Percentiles rank a stretch among this genome's conserved stretches.
phyloP scores from a whole-genome alignment of 2,329 filamentous ascomycete species.

The Cercospora janseana region DNA sequence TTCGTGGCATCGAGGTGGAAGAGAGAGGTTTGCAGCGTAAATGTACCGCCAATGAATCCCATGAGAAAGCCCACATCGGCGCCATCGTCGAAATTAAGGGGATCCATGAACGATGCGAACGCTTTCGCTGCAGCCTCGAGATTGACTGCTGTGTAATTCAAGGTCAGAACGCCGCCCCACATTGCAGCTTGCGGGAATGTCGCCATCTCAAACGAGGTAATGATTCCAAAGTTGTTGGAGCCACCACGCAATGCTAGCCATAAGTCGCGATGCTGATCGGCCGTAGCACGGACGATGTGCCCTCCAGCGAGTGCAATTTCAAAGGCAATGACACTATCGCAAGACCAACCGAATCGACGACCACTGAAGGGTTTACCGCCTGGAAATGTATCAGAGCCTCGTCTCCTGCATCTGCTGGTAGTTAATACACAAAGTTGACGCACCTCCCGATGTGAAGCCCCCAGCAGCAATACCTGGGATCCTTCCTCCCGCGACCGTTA shows the following conservation, averaged over 20 bases:
- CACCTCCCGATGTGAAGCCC: slow-evolving; percentile 25
- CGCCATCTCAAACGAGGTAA: slow-evolving; percentile 22
- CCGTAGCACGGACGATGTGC: slow-evolving; percentile 28
- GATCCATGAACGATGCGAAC: no score
- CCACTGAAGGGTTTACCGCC: neutral
- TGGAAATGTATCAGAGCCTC: slow-evolving; percentile 28
- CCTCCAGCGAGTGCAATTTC: slow-evolving; percentile 31
- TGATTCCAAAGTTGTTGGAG: slow-evolving; percentile 27
- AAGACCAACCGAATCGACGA: neutral
- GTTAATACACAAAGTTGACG: neutral
- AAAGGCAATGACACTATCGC: neutral
- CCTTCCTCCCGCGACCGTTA: slow-evolving; percentile 26
- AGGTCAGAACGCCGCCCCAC: no score
- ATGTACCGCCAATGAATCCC: no score
- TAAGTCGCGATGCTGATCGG: slow-evolving; percentile 23
- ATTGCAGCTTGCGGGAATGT: slow-evolving; percentile 22
- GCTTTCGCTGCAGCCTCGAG: no score
- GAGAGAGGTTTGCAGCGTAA: no score
- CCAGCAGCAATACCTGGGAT: slow-evolving; percentile 31
- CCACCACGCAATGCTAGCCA: slow-evolving; percentile 25
- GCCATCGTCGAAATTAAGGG: no score
- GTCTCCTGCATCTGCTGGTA: slow-evolving; percentile 17
- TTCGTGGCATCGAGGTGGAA: no score
- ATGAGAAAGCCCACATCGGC: no score
- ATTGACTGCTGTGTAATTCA: no score